Evolutionary conservation across 805 yeast species (phyloP), one percentile per base, ranked within the genome.

Genomic region (Zygotorulaspora sp.): DNA sequence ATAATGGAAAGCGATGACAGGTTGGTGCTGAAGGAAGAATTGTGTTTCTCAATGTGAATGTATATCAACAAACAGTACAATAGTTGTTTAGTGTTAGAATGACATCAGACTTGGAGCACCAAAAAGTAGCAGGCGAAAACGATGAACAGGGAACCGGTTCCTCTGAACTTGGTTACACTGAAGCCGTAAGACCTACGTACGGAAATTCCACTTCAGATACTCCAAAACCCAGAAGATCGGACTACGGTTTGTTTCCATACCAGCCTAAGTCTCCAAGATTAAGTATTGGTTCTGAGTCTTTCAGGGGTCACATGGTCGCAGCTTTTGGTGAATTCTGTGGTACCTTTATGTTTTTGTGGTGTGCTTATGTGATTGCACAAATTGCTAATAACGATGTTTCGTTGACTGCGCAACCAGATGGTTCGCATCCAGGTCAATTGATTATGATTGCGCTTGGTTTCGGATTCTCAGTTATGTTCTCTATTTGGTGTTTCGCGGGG

Each of bases 381-480:
- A 77, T 78, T 57, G 95, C 95, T 46, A 86, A 80, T 66, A 74
- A 71, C 48, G 78, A 71, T 49, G 66, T 70, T 11, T 47, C 52
- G 19, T 50, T 60, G 35, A 45, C 49, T 14, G 44, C 40, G 15
- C 39, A 44, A 7, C 40, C 43, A 12, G 47, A 34, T n/a, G 80
- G 77, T 20, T 71, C 82, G 29, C 71, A 75, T 55, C 87, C 90
- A 24, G 70, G 74, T 35, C 80, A 78, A 62, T 61, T 83, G 48
- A 72, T 83, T 47, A 80, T 85, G 87, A 86, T 86, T 55, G 67
- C 95, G 10, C 72, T 82, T 34, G 95, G 95, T 54, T 85, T 85
- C 66, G 96, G 95, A 48, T 82, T 83, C 56, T 80, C 87, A 51
- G 87, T 86, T 38, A 75, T 82, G 78, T 52, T 54, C 29, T 45